Evolutionary conservation across 768 basidiomycete species (phyloP).

Genomic region (Favolaschia claudopus): DNA sequence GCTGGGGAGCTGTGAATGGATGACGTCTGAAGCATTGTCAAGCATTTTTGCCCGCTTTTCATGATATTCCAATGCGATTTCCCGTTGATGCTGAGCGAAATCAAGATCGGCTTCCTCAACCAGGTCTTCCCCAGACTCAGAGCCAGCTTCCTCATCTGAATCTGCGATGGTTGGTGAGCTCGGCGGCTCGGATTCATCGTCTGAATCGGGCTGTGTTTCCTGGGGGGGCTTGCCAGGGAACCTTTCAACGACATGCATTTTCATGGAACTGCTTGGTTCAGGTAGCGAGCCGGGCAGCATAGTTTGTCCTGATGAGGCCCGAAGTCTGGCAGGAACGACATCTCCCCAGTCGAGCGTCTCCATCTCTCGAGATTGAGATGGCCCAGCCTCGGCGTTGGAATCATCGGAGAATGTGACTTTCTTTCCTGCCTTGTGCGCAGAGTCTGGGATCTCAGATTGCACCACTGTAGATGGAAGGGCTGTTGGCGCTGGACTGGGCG

Average conservation of each 20-base stretch:
- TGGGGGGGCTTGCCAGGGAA: slow-evolving; percentile 41
- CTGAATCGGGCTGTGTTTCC: slow-evolving; percentile 57
- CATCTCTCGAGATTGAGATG: neutral
- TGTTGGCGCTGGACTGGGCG: slow-evolving; percentile 34
- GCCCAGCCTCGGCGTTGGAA: slow-evolving; percentile 29
- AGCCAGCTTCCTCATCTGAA: slow-evolving; percentile 39
- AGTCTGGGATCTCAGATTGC: slow-evolving; percentile 42
- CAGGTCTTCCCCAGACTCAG: slow-evolving; percentile 45
- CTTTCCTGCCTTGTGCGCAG: slow-evolving; percentile 52
- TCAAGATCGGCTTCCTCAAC: slow-evolving; percentile 66
- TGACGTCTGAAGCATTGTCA: slow-evolving; percentile 56
- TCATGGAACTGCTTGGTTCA: slow-evolving; percentile 62
- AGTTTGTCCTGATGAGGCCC: slow-evolving; percentile 44
- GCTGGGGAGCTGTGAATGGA: slow-evolving; percentile 59
- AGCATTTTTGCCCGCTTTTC: slow-evolving; percentile 65
- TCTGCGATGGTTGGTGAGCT: slow-evolving; percentile 38
- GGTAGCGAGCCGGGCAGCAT: slow-evolving; percentile 43
- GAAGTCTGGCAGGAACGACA: slow-evolving; percentile 58
- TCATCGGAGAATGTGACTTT: slow-evolving; percentile 69
- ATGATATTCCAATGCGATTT: slow-evolving; percentile 77
- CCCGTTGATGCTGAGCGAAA: slow-evolving; percentile 72
- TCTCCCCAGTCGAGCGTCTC: slow-evolving; percentile 58
- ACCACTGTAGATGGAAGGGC: slow-evolving; percentile 25
- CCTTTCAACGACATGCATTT: slow-evolving; percentile 74
- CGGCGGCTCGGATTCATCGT: slow-evolving; percentile 67